Evolutionary conservation across 2,329 filamentous ascomycete species (phyloP).

Genomic region (Penicillium fuscoglaucum): DNA sequence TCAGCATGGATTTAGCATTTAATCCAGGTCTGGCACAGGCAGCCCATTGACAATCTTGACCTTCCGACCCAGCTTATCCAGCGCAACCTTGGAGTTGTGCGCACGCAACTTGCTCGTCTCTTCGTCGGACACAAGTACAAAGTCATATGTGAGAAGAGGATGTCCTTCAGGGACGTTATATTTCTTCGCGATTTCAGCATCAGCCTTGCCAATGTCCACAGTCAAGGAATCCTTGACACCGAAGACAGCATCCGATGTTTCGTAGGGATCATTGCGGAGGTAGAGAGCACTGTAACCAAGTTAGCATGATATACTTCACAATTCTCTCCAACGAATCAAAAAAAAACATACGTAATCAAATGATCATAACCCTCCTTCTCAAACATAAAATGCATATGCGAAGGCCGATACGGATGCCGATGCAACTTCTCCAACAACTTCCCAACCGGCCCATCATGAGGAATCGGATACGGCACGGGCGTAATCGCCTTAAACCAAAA

Average conservation of each 20-base stretch:
- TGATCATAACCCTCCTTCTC: conserved; percentile 75
- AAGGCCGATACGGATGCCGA: conserved; percentile 76
- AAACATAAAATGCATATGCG: conserved; percentile 89
- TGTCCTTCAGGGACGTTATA: conserved; percentile 66
- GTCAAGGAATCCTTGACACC: conserved; percentile 79
- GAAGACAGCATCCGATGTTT: conserved; percentile 81
- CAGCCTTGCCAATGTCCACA: conserved; percentile 61
- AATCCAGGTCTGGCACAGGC: conserved; percentile 27
- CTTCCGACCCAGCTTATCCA: conserved; percentile 65
- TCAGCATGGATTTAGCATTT: neutral
- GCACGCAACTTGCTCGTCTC: conserved; percentile 68
- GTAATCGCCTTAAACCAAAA: conserved; percentile 87
- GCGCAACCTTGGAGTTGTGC: conserved; percentile 64
- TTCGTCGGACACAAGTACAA: conserved; percentile 71
- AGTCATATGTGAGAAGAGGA: conserved; percentile 69
- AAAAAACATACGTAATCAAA: conserved; percentile 70
- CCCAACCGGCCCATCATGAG: conserved; percentile 80
- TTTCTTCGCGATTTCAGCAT: conserved; percentile 55
- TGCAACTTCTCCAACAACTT: conserved; percentile 64
- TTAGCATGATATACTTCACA: conserved; percentile 3
- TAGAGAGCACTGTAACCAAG: conserved; percentile 64
- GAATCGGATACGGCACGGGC: conserved; percentile 83
- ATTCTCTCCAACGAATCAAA: neutral
- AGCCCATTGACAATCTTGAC: conserved; percentile 63
- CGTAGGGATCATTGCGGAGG: conserved; percentile 74